A percentile compares a stretch with the other conserved stretches of the same genome.
Evolutionary conservation across 2,329 filamentous ascomycete genomes (phyloP).

Genomic region (Botrytis pseudocinerea): DNA sequence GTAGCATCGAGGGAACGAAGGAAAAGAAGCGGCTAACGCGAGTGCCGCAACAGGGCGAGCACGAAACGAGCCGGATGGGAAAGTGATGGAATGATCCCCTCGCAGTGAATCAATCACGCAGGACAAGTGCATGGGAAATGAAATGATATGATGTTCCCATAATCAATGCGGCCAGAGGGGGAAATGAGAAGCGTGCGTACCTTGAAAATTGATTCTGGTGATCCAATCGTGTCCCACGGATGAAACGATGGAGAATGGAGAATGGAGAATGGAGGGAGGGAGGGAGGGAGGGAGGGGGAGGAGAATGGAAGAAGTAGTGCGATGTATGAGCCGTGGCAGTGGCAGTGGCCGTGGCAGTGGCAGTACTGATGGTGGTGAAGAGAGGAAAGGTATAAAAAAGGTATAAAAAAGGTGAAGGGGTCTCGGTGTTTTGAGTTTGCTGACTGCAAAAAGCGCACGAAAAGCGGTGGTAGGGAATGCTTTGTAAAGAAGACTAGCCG

Average conservation of each 20-base stretch:
- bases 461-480: too few relatives aligned
- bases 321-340: not conserved
- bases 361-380: not conserved
- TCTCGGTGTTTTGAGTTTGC: constrained; percentile 14
- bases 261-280: not conserved
- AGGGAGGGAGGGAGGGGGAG: not conserved
- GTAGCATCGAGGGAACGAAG: constrained; percentile 17
- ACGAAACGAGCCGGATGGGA: not conserved
- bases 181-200: not conserved
- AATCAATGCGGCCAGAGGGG: not conserved
- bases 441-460: not conserved
- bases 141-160: too few relatives aligned
- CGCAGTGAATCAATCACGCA: not conserved
- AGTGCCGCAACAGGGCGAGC: not conserved
- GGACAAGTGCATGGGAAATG: not conserved
- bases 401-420: too few relatives aligned
- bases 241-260: not conserved
- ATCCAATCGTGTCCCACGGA: not conserved
- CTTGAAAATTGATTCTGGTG: not conserved
- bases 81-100: not conserved
- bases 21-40: constrained; percentile 19
- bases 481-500: too few relatives aligned
- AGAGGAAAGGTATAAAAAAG: too few relatives aligned
- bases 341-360: too few relatives aligned
- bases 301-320: too few relatives aligned